These are phyloP conservation scores for Fusarium circinatum DNA, from an alignment of 2,329 filamentous ascomycete genomes.

Conservation along the genomic window DNA sequence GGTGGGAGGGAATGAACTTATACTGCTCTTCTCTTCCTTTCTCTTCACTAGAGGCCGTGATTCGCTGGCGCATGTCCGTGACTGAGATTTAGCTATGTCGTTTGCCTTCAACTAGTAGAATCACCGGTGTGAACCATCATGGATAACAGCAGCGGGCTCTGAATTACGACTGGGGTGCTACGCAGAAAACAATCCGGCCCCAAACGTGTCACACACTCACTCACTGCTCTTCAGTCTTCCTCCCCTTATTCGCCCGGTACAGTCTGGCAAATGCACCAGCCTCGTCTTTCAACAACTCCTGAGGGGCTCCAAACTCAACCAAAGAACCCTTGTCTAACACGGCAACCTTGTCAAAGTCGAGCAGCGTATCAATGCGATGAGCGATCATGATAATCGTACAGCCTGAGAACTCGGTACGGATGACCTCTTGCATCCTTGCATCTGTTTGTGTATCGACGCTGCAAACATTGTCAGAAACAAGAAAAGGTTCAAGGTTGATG, in stretches of 20 bases:
- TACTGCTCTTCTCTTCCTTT: not conserved
- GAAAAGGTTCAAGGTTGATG: not conserved
- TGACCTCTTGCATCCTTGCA: slow-evolving; percentile 44
- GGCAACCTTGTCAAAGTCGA: slow-evolving; percentile 49
- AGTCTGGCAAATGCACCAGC: slow-evolving; percentile 39
- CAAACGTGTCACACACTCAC: not conserved
- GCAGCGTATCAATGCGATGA: slow-evolving; percentile 47
- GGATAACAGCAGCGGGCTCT: not conserved
- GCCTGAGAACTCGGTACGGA: slow-evolving; percentile 45
- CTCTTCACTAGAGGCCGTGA: not conserved
- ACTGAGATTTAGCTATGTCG: not conserved
- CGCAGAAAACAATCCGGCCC: not conserved
- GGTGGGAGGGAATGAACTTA: not conserved
- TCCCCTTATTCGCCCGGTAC: slow-evolving; percentile 40
- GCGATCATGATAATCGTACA: slow-evolving; percentile 51
- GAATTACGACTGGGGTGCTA: not conserved
- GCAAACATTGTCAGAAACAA: slow-evolving; percentile 1
- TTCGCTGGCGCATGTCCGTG: not conserved
- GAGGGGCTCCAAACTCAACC: slow-evolving; percentile 45
- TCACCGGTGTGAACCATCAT: not conserved
- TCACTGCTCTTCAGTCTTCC: not conserved
- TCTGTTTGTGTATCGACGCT: slow-evolving; percentile 48
- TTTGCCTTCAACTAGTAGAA: not conserved
- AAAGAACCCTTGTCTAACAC: slow-evolving; percentile 46
- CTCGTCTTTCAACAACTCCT: slow-evolving; percentile 33